Evolutionary conservation across 2,329 filamentous ascomycete genomes (phyloP).

Genomic region (Penicillium sp.): DNA sequence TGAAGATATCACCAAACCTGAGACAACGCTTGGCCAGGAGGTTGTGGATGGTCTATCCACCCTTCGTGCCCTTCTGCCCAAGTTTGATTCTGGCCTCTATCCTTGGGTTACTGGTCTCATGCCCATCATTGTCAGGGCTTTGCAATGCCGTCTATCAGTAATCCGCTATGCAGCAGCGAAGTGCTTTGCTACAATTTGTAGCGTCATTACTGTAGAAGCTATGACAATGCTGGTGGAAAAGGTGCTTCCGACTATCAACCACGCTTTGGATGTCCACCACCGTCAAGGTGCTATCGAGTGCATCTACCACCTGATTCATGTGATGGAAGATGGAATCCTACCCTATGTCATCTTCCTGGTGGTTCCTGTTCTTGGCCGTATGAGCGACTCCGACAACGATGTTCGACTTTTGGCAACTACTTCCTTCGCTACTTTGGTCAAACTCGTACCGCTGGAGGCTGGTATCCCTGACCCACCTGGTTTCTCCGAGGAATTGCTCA

Average conservation of each 20-base stretch:
- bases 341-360: conserved; percentile 99
- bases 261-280: conserved; percentile 81
- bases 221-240: conserved; percentile 96
- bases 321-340: conserved; percentile 94
- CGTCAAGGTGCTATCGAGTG: conserved; percentile 93
- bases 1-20: conserved; percentile 69
- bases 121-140: conserved; percentile 80
- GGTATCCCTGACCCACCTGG: conserved; percentile 96
- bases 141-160: conserved; percentile 86
- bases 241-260: conserved; percentile 88
- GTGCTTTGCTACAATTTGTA: conserved; percentile 95
- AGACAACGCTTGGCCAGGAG: conserved; percentile 79
- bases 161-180: conserved; percentile 97
- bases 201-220: conserved; percentile 88
- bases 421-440: conserved; percentile 94
- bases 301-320: conserved; percentile 94
- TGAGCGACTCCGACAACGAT: conserved; percentile 98
- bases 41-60: conserved; percentile 93
- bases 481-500: conserved; percentile 81
- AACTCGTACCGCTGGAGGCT: conserved; percentile 93
- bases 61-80: conserved; percentile 89
- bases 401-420: conserved; percentile 93
- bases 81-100: conserved; percentile 72
- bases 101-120: conserved; percentile 80
- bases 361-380: conserved; percentile 91